Conservation (phyloP, 805 yeast genomes). For the Candida hungchunana region DNA sequence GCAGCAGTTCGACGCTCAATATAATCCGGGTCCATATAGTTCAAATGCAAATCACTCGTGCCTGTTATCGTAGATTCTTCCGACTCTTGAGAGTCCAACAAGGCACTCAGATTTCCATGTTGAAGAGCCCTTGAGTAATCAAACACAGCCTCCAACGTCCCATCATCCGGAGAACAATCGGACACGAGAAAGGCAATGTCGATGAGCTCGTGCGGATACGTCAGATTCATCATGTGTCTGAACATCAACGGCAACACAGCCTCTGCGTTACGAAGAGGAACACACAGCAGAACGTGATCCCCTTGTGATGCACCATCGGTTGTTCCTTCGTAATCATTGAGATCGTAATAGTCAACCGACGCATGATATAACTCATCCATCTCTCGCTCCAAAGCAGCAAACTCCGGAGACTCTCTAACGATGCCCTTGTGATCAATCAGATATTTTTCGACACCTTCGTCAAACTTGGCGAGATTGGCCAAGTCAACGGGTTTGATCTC, state of each 20-base stretch:
- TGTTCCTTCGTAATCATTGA: slow-evolving; percentile 52
- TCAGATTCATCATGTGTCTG: slow-evolving; percentile 78
- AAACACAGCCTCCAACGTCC: slow-evolving; percentile 59
- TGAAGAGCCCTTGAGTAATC: slow-evolving; percentile 66
- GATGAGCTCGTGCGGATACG: slow-evolving; percentile 75
- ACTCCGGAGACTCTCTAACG: slow-evolving; percentile 27
- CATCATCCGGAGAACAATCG: slow-evolving; percentile 68
- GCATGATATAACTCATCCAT: slow-evolving; percentile 38
- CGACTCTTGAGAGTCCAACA: slow-evolving; percentile 28
- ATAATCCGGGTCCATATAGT: slow-evolving; percentile 67
- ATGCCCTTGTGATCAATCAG: slow-evolving; percentile 32
- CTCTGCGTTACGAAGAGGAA: slow-evolving; percentile 80
- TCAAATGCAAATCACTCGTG: slow-evolving; percentile 56
- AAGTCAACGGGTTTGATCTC: slow-evolving; percentile 31
- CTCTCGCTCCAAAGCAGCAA: slow-evolving; percentile 24
- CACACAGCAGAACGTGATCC: slow-evolving; percentile 63
- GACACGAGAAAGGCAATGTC: slow-evolving; percentile 79
- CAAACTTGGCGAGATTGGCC: slow-evolving; percentile 30
- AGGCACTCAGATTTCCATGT: slow-evolving; percentile 56
- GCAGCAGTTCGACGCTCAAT: slow-evolving; percentile 52
- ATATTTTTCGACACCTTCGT: slow-evolving; percentile 35
- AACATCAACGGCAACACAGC: slow-evolving; percentile 77
- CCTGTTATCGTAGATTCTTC: too few relatives aligned
- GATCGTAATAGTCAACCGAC: slow-evolving; percentile 58
- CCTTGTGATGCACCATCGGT: slow-evolving; percentile 44